Conservation (phyloP, 805 yeast species). For the Lachancea thermotolerans region DNA sequence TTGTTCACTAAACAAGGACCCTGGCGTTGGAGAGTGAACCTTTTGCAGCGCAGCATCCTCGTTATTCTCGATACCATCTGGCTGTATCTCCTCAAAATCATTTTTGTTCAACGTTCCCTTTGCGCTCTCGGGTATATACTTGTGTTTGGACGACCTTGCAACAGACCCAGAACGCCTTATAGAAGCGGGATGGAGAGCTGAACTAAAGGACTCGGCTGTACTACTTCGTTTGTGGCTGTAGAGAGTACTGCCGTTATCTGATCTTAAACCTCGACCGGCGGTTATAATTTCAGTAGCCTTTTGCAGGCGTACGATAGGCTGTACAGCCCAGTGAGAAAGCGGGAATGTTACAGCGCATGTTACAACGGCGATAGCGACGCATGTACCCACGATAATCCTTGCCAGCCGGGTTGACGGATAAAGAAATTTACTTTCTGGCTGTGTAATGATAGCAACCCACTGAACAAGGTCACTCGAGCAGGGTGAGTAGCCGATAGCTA, state of each 20-base stretch:
- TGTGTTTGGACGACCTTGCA: background rate
- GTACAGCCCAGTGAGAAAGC: slow-evolving; percentile 73
- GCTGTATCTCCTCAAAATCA: background rate
- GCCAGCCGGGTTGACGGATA: slow-evolving; percentile 57
- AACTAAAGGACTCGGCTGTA: slow-evolving; percentile 5
- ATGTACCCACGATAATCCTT: slow-evolving; percentile 69
- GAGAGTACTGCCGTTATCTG: slow-evolving; percentile 10
- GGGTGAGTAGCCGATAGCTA: slow-evolving; percentile 53
- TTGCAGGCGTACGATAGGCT: slow-evolving; percentile 73
- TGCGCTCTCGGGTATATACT: background rate
- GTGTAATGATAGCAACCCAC: slow-evolving; percentile 77
- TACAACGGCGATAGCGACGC: slow-evolving; percentile 68
- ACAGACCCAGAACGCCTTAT: background rate
- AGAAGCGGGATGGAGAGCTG: slow-evolving; percentile 1
- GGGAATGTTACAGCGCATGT: slow-evolving; percentile 75
- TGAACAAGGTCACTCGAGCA: slow-evolving; percentile 38
- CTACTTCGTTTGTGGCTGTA: slow-evolving; percentile 7
- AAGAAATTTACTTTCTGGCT: slow-evolving; percentile 49
- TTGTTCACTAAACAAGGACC: slow-evolving; percentile 10
- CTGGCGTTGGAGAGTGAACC: background rate
- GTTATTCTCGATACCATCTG: background rate
- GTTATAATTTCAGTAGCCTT: slow-evolving; percentile 65
- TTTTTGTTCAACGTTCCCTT: background rate
- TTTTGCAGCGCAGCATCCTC: slow-evolving; percentile 1
- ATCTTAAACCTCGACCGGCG: slow-evolving; percentile 36